Percentiles rank a stretch among this genome's conserved stretches.
Evolutionary conservation across 1,284 basidiomycete genomes (phyloP).

Genomic region (Cutaneotrichosporon arboriforme): DNA sequence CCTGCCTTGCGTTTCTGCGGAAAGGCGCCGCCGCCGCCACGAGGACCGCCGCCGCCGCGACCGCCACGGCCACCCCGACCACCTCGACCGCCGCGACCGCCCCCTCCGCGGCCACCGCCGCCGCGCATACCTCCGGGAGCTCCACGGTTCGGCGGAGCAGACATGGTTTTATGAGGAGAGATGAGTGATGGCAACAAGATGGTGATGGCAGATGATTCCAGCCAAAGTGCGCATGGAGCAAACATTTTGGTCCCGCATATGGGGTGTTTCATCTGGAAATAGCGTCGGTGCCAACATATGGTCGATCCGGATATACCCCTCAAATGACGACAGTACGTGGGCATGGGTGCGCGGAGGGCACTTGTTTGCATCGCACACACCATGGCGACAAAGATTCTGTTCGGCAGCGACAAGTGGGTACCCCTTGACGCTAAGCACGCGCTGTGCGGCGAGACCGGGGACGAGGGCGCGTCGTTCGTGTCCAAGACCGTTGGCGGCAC

Average conservation of each 20-base stretch:
- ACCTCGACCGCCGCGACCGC: neutral
- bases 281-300: too few species aligned
- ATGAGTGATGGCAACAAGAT: neutral
- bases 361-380: too few species aligned
- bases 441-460: constrained; percentile 2
- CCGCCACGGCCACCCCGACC: neutral
- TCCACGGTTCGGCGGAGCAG: neutral
- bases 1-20: neutral
- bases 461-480: constrained; percentile 5
- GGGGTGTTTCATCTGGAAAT: too few species aligned
- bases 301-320: too few species aligned
- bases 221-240: neutral
- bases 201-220: neutral
- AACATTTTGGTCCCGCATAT: neutral
- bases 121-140: neutral
- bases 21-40: neutral
- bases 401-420: constrained; percentile 8
- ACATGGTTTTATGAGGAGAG: neutral
- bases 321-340: too few species aligned
- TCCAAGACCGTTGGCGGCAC: constrained; percentile 14
- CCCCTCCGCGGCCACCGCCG: neutral
- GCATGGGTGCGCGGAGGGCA: too few species aligned
- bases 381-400: constrained; percentile 6
- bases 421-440: neutral
- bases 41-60: neutral